A percentile compares a stretch with the other conserved stretches of the same genome.
phyloP scores from a whole-genome alignment of 2,329 filamentous ascomycete species.

The Keithomyces neogunnii region DNA sequence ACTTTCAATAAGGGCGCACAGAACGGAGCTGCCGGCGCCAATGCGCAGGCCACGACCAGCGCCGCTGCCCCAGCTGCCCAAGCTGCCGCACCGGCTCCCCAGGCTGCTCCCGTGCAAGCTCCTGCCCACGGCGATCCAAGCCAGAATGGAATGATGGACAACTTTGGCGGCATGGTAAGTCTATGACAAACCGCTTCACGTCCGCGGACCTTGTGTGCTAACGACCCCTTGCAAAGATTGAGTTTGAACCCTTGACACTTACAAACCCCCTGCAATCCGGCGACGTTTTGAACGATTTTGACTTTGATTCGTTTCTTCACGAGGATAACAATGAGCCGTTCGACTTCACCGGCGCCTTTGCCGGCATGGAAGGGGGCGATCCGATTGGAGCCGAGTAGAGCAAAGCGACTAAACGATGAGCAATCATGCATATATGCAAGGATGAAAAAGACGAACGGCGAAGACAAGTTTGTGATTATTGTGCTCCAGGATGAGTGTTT shows the following conservation, averaged over 20 bases:
- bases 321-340: conserved; percentile 39
- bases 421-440: not conserved
- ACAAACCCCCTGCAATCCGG: conserved; percentile 43
- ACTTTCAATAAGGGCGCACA: conserved; percentile 32
- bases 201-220: not conserved
- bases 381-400: conserved; percentile 46
- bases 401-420: not conserved
- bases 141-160: conserved; percentile 42
- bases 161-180: conserved; percentile 35
- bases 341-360: conserved; percentile 45
- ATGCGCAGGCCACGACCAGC: conserved; percentile 16
- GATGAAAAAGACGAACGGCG: not conserved
- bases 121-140: conserved; percentile 38
- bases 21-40: conserved; percentile 18
- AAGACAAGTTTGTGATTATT: conserved; percentile 4
- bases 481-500: conserved; percentile 12
- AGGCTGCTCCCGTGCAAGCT: conserved; percentile 20
- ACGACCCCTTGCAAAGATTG: conserved; percentile 23
- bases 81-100: conserved; percentile 19
- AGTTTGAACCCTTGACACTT: conserved; percentile 44
- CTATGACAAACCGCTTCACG: not conserved
- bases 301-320: conserved; percentile 60
- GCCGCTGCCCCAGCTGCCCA: conserved; percentile 12
- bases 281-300: conserved; percentile 58
- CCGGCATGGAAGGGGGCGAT: conserved; percentile 45